These are phyloP conservation scores for Seiridium unicorne DNA, from an alignment of 2,329 filamentous ascomycete species.

Conservation along the genomic window DNA sequence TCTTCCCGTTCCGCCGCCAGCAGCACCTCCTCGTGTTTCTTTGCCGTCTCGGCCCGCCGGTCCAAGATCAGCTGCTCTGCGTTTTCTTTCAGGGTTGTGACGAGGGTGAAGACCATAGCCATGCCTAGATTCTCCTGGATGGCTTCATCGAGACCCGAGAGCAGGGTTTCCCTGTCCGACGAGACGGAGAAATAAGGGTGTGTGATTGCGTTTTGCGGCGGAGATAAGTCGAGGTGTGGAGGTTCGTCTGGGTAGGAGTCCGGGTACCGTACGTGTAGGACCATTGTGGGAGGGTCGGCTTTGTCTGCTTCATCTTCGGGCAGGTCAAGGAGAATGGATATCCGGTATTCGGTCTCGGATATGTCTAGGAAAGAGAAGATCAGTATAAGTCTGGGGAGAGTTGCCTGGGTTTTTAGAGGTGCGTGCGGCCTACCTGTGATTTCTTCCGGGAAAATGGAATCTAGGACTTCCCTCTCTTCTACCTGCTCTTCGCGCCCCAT, in stretches of 20 bases:
- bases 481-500: slow-evolving; percentile 84
- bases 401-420: not conserved
- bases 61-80: slow-evolving; percentile 83
- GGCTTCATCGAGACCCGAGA: slow-evolving; percentile 68
- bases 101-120: slow-evolving; percentile 94
- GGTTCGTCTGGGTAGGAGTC: slow-evolving; percentile 85
- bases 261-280: slow-evolving; percentile 87
- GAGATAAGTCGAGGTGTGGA: slow-evolving; percentile 76
- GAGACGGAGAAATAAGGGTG: slow-evolving; percentile 76
- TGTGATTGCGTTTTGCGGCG: slow-evolving; percentile 66
- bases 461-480: slow-evolving; percentile 95
- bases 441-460: slow-evolving; percentile 97
- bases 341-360: slow-evolving; percentile 83
- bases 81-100: slow-evolving; percentile 81
- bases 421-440: slow-evolving; percentile 68
- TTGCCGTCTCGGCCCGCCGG: slow-evolving; percentile 63
- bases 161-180: slow-evolving; percentile 73
- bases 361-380: slow-evolving; percentile 60
- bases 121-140: slow-evolving; percentile 94
- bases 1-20: slow-evolving; percentile 78
- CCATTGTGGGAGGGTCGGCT: slow-evolving; percentile 66
- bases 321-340: slow-evolving; percentile 82
- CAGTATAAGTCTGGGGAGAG: not conserved
- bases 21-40: slow-evolving; percentile 53
- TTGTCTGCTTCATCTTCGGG: slow-evolving; percentile 56